phyloP scores from a whole-genome alignment of 306 rosid genomes.

The Cicer yamashitae region DNA sequence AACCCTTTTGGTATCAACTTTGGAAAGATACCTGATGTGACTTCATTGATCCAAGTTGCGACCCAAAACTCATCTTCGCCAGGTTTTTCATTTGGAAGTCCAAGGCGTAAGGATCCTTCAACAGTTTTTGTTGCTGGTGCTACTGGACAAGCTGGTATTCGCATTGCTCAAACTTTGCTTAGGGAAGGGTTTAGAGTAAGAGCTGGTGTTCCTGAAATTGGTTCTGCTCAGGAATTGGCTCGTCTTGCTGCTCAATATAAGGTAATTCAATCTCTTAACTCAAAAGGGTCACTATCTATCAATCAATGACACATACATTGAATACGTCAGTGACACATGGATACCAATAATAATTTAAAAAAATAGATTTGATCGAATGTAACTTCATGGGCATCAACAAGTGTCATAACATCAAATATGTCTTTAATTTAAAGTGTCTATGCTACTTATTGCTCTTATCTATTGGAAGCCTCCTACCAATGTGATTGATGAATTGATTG shows the following conservation, averaged over 20 bases:
- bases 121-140: constrained; percentile 93
- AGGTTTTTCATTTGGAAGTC: constrained; percentile 67
- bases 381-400: too few relatives aligned
- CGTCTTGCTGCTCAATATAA: constrained; percentile 82
- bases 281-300: too few relatives aligned
- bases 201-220: constrained; percentile 91
- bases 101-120: constrained; percentile 76
- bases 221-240: constrained; percentile 86
- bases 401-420: too few relatives aligned
- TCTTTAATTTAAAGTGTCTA: too few relatives aligned
- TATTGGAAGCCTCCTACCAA: background rate
- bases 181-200: constrained; percentile 87
- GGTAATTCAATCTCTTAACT: constrained; percentile 54
- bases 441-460: background rate
- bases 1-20: constrained; percentile 65
- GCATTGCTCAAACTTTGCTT: constrained; percentile 75
- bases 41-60: constrained; percentile 70
- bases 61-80: constrained; percentile 52
- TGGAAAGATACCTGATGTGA: constrained; percentile 72
- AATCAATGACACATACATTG: too few relatives aligned
- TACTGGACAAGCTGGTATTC: constrained; percentile 83
- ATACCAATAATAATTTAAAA: too few relatives aligned
- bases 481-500: background rate
- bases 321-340: too few relatives aligned
- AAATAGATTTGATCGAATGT: too few relatives aligned